Evolutionary conservation across 257 asterid genomes (phyloP), one percentile per base, ranked within the genome.

Genomic region (Plantago major): DNA sequence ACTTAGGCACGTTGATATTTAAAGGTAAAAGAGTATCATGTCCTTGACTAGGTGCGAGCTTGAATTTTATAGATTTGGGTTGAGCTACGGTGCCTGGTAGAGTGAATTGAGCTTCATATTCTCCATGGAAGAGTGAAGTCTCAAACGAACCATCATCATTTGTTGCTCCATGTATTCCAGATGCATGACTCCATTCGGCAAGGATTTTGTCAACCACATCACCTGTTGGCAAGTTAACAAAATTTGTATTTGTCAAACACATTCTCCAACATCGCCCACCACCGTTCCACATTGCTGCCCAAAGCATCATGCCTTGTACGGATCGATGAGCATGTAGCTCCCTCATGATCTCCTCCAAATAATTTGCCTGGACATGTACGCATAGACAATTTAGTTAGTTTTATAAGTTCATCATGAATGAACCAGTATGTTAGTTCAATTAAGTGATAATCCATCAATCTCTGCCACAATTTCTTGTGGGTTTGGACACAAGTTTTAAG

Each of bases 71-170:
- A 4, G 40, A 4, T 7, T 33, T 33, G 40, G 40, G 0, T 4
- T 33, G 7, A 33, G 40, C 40, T 33, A 4, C 7, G 40, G 6
- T 33, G 6, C 40, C 40, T 33, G 58, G 42, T 44, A 66, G 66
- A 12, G 26, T 65, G 14, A 62, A 7, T 13, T 62, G 17, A 4
- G 64, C 76, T 52, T 76, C 78, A 54, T 73, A 73, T 22, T 62
- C 74, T 46, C 82, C 82, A 58, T 76, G 67, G 58, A 54, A 73
- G 15, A 76, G 66, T 44, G 81, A 58, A 33, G 73, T 59, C n/a
- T 59, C 56, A 40, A 72, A 26, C 33, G 42, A 50, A 1, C 81
- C 76, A 57, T 53, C 42, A 33, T 55, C 46, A 68, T 63, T 64
- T 0, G 77, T 77, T 7, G 52, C 38, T 19, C 67, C 70, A 7